Percentiles rank a stretch among this genome's conserved stretches.
phyloP scores from a whole-genome alignment of 139 green algal genomes.

The Bryopsis sp. region DNA sequence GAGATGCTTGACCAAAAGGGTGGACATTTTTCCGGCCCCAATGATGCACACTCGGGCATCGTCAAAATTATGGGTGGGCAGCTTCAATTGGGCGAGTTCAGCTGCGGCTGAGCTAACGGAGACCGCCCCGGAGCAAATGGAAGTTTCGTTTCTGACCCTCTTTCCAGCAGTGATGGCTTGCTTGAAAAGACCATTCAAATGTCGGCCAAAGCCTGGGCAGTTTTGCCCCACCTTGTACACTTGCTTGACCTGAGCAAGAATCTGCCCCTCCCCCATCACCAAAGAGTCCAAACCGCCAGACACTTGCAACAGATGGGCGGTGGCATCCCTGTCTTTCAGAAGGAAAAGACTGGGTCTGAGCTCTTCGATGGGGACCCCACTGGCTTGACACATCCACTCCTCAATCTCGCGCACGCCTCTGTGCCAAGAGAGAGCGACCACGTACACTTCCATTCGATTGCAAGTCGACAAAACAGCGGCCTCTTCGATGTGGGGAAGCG shows the following conservation, averaged over 20 bases:
- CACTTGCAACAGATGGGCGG: slow-evolving; percentile 87
- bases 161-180: slow-evolving; percentile 96
- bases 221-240: slow-evolving; percentile 93
- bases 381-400: slow-evolving; percentile 91
- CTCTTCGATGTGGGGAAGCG: slow-evolving; percentile 96
- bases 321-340: slow-evolving; percentile 90
- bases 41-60: slow-evolving; percentile 88
- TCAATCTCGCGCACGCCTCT: slow-evolving; percentile 90
- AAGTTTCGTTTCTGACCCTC: slow-evolving; percentile 89
- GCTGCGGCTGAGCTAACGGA: slow-evolving; percentile 90
- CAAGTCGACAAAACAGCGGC: slow-evolving; percentile 94
- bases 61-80: slow-evolving; percentile 73
- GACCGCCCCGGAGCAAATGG: slow-evolving; percentile 87
- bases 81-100: slow-evolving; percentile 95
- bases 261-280: slow-evolving; percentile 98
- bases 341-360: slow-evolving; percentile 93
- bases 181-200: slow-evolving; percentile 98
- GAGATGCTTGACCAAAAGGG: slow-evolving; percentile 97
- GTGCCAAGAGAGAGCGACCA: slow-evolving; percentile 90
- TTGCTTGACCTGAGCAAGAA: slow-evolving; percentile 92
- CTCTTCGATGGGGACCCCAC: slow-evolving; percentile 84
- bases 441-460: slow-evolving; percentile 99
- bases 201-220: slow-evolving; percentile 82
- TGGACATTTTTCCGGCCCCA: slow-evolving; percentile 96
- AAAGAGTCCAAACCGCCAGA: slow-evolving; percentile 91